Evolutionary conservation across 192 early-diverging fungal species (phyloP).

Genomic region (Haplosporangium gracile): DNA sequence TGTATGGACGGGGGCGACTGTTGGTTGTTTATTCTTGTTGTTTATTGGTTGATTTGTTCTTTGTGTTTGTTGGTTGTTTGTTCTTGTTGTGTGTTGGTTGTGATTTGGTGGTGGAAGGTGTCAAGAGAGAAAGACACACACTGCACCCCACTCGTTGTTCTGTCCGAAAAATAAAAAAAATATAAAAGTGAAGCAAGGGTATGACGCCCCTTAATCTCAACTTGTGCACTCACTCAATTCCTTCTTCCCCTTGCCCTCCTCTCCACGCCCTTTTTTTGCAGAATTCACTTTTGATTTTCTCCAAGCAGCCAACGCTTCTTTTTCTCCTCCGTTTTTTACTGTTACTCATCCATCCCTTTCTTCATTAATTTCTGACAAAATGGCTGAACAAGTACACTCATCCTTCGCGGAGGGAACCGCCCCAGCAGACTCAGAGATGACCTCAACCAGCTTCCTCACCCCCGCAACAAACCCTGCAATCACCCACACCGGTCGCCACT

Average conservation of each 20-base stretch:
- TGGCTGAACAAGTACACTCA: conserved; percentile 8
- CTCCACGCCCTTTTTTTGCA: not conserved
- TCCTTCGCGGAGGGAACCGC: conserved; percentile 7
- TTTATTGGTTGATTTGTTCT: not conserved
- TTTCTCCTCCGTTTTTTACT: not conserved
- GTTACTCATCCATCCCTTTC: not conserved
- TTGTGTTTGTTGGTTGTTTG: not conserved
- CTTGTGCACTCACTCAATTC: not conserved
- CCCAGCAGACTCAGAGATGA: not conserved
- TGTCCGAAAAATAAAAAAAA: not conserved
- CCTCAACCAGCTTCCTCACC: conserved; percentile 48
- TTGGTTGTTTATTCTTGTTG: too few relatives aligned
- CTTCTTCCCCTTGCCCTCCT: not conserved
- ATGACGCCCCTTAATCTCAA: not conserved
- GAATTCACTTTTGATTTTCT: too few relatives aligned
- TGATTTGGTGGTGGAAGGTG: not conserved
- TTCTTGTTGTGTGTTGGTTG: not conserved
- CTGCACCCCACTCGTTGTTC: not conserved
- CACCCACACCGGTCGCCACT: conserved; percentile 25
- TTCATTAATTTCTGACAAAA: not conserved
- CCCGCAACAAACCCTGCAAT: conserved; percentile 43
- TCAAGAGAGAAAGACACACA: not conserved
- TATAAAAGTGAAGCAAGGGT: too few relatives aligned
- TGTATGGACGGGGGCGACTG: too few relatives aligned
- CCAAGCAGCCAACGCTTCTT: not conserved